Evolutionary conservation across 108 stramenopile genomes (phyloP).

Genomic region (Nannochloropsis granulata): DNA sequence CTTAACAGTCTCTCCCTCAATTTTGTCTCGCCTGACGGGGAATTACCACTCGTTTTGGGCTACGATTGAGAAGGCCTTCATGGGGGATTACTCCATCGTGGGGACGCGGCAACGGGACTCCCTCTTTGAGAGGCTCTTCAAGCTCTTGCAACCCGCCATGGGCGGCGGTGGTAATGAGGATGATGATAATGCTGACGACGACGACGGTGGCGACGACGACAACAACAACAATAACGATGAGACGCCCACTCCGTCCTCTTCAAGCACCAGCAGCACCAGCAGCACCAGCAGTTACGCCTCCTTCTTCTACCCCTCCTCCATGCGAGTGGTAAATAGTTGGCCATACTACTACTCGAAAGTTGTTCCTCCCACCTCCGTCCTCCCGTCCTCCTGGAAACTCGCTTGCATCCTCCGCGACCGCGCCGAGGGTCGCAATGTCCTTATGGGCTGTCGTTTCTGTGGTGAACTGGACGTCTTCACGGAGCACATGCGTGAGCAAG

Average conservation of each 20-base stretch:
- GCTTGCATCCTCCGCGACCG: not conserved
- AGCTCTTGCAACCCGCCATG: not conserved
- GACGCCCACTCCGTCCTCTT: not conserved
- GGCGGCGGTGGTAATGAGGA: not conserved
- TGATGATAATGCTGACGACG: not conserved
- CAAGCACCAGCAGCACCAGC: not conserved
- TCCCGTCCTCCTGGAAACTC: not conserved
- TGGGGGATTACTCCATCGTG: not conserved
- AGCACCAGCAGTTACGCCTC: not conserved
- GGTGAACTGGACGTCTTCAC: not conserved
- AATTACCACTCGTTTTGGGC: not conserved
- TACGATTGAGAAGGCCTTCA: constrained; percentile 4
- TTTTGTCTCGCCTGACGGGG: not conserved
- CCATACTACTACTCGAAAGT: not conserved
- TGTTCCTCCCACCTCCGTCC: not conserved
- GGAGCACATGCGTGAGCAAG: not conserved
- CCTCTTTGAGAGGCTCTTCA: not conserved
- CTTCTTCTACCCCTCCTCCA: not conserved
- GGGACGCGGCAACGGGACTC: not conserved
- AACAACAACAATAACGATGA: not conserved
- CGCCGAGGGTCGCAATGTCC: not conserved
- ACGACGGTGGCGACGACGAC: not conserved
- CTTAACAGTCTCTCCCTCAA: not conserved
- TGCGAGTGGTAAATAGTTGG: not conserved
- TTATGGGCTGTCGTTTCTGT: not conserved